Conservation (phyloP, 2,329 filamentous ascomycete species). For the Ophiostoma quercus region DNA sequence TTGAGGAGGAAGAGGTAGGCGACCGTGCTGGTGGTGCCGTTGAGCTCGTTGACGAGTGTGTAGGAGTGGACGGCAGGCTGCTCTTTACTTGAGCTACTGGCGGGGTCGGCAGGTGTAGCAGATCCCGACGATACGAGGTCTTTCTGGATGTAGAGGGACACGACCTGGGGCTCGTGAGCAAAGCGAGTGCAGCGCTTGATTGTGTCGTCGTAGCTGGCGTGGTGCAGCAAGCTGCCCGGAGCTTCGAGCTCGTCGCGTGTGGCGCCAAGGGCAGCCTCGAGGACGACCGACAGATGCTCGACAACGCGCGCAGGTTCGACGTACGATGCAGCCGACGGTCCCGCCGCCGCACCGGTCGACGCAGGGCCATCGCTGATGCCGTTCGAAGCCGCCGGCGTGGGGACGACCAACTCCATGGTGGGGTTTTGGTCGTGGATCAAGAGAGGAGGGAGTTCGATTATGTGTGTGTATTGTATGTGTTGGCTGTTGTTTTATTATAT, state of each 20-base stretch:
- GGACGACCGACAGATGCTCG: constrained; percentile 65
- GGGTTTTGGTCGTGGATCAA: not conserved
- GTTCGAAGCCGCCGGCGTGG: constrained; percentile 41
- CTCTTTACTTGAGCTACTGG: constrained; percentile 37
- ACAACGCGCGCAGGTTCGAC: constrained; percentile 66
- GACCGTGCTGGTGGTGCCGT: constrained; percentile 68
- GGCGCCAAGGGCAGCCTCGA: constrained; percentile 69
- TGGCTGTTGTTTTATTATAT: constrained; percentile 20
- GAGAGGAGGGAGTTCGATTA: not conserved
- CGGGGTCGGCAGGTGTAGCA: not conserved
- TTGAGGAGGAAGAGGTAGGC: constrained; percentile 88
- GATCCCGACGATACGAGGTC: constrained; percentile 39
- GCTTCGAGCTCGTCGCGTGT: constrained; percentile 72
- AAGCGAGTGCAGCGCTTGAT: constrained; percentile 83
- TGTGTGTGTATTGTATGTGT: not conserved
- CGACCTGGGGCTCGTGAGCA: constrained; percentile 77
- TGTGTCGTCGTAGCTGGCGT: constrained; percentile 67
- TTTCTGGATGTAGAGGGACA: constrained; percentile 87
- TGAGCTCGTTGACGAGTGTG: constrained; percentile 10
- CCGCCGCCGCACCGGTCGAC: constrained; percentile 10
- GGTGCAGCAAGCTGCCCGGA: constrained; percentile 75
- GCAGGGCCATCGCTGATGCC: constrained; percentile 36
- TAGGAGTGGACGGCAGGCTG: constrained; percentile 31
- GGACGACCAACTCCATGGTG: constrained; percentile 50
- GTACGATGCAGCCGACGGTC: constrained; percentile 43